Evolutionary conservation across 352 stramenopile genomes (phyloP).

Genomic region (Globisporangium okanoganense): DNA sequence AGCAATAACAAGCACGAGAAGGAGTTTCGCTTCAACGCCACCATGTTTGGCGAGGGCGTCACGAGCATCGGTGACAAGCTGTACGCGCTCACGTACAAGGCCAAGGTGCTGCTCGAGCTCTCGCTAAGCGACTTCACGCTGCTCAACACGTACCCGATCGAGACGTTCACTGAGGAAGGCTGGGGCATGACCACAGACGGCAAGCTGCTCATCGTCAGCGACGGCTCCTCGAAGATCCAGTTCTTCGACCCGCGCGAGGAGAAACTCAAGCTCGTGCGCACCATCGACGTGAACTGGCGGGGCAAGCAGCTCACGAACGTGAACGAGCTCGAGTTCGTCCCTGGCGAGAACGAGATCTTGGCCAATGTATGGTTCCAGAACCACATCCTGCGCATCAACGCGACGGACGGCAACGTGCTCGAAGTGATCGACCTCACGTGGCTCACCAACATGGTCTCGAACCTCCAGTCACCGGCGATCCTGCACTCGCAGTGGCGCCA

Average conservation of each 20-base stretch:
- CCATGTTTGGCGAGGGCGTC: constrained; percentile 82
- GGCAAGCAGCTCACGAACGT: constrained; percentile 45
- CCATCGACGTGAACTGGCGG: constrained; percentile 45
- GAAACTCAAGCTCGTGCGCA: constrained; percentile 45
- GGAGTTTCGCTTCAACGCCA: constrained; percentile 52
- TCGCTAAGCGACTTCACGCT: constrained; percentile 54
- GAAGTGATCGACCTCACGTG: constrained; percentile 69
- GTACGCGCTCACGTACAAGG: constrained; percentile 83
- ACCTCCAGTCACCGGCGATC: constrained; percentile 46
- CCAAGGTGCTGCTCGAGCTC: constrained; percentile 55
- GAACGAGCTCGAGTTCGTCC: constrained; percentile 87
- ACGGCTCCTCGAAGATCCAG: constrained; percentile 70
- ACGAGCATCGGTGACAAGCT: constrained; percentile 66
- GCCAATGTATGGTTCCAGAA: constrained; percentile 87
- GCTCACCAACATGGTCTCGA: constrained; percentile 57
- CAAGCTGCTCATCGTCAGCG: constrained; percentile 78
- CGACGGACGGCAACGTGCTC: constrained; percentile 54
- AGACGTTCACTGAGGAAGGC: constrained; percentile 80
- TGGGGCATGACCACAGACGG: constrained; percentile 88
- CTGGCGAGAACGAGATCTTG: constrained; percentile 76
- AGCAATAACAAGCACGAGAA: constrained; percentile 15
- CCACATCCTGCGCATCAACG: constrained; percentile 74
- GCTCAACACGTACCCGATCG: constrained; percentile 45
- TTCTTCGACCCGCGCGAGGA: constrained; percentile 71
- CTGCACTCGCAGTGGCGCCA: constrained; percentile 28